phyloP scores from a whole-genome alignment of 1,139 yeast species.

The Yamadazyma membranifaciens region DNA sequence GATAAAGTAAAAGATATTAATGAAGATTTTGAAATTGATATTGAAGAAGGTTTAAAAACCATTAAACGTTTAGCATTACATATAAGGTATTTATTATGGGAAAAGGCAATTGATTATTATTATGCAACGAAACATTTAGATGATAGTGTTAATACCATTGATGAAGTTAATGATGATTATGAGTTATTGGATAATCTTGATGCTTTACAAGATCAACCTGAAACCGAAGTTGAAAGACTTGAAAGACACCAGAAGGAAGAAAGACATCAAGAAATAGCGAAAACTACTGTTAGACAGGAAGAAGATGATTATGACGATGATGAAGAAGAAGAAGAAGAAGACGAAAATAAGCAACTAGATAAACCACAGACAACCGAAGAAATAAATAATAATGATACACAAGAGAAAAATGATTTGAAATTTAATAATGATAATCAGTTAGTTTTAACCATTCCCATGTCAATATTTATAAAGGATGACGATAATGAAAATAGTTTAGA shows the following conservation, averaged over 20 bases:
- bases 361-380: slow-evolving; percentile 17
- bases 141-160: slow-evolving; percentile 24
- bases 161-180: slow-evolving; percentile 38
- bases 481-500: slow-evolving; percentile 19
- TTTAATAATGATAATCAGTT: slow-evolving; percentile 29
- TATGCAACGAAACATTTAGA: slow-evolving; percentile 33
- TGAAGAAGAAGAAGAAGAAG: slow-evolving; percentile 39
- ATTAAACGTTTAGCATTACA: slow-evolving; percentile 59
- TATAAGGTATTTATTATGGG: slow-evolving; percentile 69
- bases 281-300: slow-evolving; percentile 25
- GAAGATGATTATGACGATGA: slow-evolving; percentile 45
- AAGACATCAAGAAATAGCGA: slow-evolving; percentile 9
- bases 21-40: slow-evolving; percentile 23
- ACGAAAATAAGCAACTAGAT: slow-evolving; percentile 24
- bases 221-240: slow-evolving; percentile 19
- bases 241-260: slow-evolving; percentile 18
- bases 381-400: slow-evolving; percentile 1
- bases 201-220: slow-evolving; percentile 18
- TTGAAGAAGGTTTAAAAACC: slow-evolving; percentile 50
- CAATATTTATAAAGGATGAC: slow-evolving; percentile 18
- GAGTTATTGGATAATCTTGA: slow-evolving; percentile 37
- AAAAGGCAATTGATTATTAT: slow-evolving; percentile 63
- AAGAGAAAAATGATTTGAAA: slow-evolving; percentile 7
- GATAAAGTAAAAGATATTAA: slow-evolving; percentile 13
- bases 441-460: slow-evolving; percentile 30